Evolutionary conservation across 306 rosid genomes (phyloP), one percentile per base, ranked within the genome.

Genomic region (Echinosophora koreensis): DNA sequence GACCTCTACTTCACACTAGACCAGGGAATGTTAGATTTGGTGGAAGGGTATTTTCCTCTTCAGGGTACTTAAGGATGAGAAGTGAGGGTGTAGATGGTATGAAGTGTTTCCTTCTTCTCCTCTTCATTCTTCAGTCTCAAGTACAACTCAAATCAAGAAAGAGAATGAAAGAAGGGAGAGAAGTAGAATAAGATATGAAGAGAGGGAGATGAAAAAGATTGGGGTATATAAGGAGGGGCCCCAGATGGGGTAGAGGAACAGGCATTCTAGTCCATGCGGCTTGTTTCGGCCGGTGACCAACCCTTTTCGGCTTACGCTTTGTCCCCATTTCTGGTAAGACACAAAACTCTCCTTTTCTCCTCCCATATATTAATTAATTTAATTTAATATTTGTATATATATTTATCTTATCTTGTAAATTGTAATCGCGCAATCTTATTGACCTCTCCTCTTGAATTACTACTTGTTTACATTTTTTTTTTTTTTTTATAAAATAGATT

Each of bases 231-330:
- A 51, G 32, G 3, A 4, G 7, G 22, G n/a, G n/a, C n/a, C n/a
- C n/a, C n/a, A n/a, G n/a, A n/a, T n/a, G n/a, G n/a, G 49, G 28
- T 7, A 35, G n/a, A 38, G 62, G 27, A 50, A 49, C 60, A 41
- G 67, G 76, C 32, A 37, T 55, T 27, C 37, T 80, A 38, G 50
- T 51, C 49, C 41, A 46, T 30, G 66, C 54, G 66, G 73, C 69
- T 50, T 59, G 42, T 64, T 74, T 62, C 66, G 87, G 93, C 86
- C 89, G 93, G 89, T 86, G 84, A 81, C 59, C 75, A 76, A 42
- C 81, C 76, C 71, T 89, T 87, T 87, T 85, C 83, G 83, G 75
- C 89, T 81, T 87, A 87, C 78, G 63, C 86, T 79, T 77, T 83
- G 89, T 84, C 78, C 60, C 65, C 74, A 65, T 80, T 76, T 81